Percentiles rank a stretch among this genome's conserved stretches.
phyloP scores from a whole-genome alignment of 2,329 filamentous ascomycete species.

The Alternaria brassicicola region DNA sequence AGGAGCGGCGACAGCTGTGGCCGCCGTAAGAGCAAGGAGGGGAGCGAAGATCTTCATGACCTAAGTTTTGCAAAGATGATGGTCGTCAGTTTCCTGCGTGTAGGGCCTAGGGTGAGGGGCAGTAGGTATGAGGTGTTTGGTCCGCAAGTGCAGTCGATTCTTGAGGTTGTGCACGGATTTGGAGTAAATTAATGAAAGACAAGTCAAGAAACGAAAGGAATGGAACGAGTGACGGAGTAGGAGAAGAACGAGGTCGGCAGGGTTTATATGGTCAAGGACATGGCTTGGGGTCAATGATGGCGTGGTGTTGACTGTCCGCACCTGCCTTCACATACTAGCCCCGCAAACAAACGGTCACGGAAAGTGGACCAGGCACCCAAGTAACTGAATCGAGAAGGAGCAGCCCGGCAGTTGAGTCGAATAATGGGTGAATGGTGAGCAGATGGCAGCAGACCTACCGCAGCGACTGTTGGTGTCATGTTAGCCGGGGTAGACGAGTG shows the following conservation, averaged over 20 bases:
- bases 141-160: conserved; percentile 22
- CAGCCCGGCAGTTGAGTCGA: neutral
- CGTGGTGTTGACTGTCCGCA: conserved; percentile 14
- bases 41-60: conserved; percentile 37
- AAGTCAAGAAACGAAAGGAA: conserved; percentile 9
- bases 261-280: conserved; percentile 19
- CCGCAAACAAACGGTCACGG: conserved; percentile 18
- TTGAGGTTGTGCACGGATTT: conserved; percentile 19
- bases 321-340: conserved; percentile 18
- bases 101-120: conserved; percentile 4
- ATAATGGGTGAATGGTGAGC: neutral
- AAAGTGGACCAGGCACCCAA: conserved; percentile 3
- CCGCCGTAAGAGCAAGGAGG: conserved; percentile 29
- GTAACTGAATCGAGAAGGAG: neutral
- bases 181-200: conserved; percentile 15
- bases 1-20: conserved; percentile 32
- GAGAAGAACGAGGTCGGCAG: neutral
- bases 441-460: neutral
- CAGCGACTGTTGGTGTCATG: neutral
- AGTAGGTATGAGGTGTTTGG: conserved; percentile 15
- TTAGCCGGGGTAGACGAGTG: neutral
- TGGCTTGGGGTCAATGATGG: conserved; percentile 10
- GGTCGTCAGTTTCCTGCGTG: neutral
- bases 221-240: conserved; percentile 4
- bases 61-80: conserved; percentile 1